Evolutionary conservation across 2,329 filamentous ascomycete genomes (phyloP).

Genomic region (Dactylellina drechsleri): DNA sequence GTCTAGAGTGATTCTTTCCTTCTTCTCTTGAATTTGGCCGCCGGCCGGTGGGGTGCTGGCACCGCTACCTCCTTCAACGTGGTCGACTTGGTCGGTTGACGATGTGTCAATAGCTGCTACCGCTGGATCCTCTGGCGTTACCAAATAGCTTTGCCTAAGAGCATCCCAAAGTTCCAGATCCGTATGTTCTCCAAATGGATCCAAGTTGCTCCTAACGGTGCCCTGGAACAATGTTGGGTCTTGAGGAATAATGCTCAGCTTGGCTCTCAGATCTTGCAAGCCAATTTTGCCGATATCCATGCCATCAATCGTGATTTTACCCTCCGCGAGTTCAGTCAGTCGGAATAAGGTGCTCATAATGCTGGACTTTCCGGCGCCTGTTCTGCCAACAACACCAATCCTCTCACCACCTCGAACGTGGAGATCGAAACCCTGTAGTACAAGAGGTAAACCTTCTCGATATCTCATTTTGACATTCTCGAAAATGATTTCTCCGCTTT

Average conservation of each 20-base stretch:
- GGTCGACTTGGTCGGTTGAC: constrained; percentile 20
- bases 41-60: constrained; percentile 58
- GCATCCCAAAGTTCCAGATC: constrained; percentile 82
- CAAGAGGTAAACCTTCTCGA: constrained; percentile 75
- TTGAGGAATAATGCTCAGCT: constrained; percentile 83
- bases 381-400: constrained; percentile 82
- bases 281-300: constrained; percentile 77
- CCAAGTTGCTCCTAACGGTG: constrained; percentile 80
- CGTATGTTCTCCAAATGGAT: constrained; percentile 81
- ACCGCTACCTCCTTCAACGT: constrained; percentile 30
- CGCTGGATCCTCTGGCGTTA: constrained; percentile 60
- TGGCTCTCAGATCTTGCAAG: constrained; percentile 77
- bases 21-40: constrained; percentile 59
- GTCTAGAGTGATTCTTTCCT: constrained; percentile 80
- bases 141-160: constrained; percentile 78
- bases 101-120: constrained; percentile 21
- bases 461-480: constrained; percentile 82
- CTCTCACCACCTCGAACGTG: constrained; percentile 79
- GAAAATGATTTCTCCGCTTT: constrained; percentile 83
- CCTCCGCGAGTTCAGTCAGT: constrained; percentile 73
- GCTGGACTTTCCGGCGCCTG: constrained; percentile 82
- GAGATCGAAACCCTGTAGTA: constrained; percentile 76
- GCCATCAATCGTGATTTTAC: constrained; percentile 73
- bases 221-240: constrained; percentile 85
- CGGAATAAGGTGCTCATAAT: constrained; percentile 87